Base-by-base conservation (phyloP, 2,329 filamentous ascomycete genomes). In the Aspergillus sp. region DNA sequence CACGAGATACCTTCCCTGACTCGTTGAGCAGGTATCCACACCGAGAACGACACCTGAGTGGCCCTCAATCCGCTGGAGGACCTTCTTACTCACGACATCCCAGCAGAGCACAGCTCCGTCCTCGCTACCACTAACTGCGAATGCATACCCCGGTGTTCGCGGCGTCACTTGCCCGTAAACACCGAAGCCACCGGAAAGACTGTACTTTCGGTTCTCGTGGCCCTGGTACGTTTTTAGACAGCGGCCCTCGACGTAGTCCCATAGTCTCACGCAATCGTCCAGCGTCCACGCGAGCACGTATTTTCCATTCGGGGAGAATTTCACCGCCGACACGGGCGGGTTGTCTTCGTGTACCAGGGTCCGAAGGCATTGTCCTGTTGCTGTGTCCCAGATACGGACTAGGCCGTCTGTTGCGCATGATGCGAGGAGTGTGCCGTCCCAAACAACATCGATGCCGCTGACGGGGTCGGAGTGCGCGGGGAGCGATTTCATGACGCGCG, bases 191-290 rank as follows among this genome's bases (percentile, higher is more conserved):
- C 92, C 91, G 3, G 86, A 86, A n/a, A 98, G 82, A 63, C 91
- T 93, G 75, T 90, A 98, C 60, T 88, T 88, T 55, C 86, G 82
- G 73, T 99, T 99, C 55, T 80, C 78, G 69, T 98, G 95, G 0
- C 95, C 95, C 72, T 97, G 92, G 75, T 98, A 99, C 14, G 95
- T 99, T 81, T 99, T 99, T 68, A 96, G 89, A 66, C 95, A 95
- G 27, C 87, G 86, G 7, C 93, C 93, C 39, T 91, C 86, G 8
- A 96, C 89, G 71, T 98, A 99, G 73, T 97, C 90, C 95, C 95
- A 99, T 21, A 99, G 80, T 2, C 95, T 87, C 47, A 99, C 84
- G 70, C 90, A 93, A 60, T 88, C 90, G 78, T 99, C 95, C 64
- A 97, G 83, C 62, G 91, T 96, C 75, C 90, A 96, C 12, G 95